Base-by-base conservation (phyloP, 768 basidiomycete genomes). In the Mrakia gelida region DNA sequence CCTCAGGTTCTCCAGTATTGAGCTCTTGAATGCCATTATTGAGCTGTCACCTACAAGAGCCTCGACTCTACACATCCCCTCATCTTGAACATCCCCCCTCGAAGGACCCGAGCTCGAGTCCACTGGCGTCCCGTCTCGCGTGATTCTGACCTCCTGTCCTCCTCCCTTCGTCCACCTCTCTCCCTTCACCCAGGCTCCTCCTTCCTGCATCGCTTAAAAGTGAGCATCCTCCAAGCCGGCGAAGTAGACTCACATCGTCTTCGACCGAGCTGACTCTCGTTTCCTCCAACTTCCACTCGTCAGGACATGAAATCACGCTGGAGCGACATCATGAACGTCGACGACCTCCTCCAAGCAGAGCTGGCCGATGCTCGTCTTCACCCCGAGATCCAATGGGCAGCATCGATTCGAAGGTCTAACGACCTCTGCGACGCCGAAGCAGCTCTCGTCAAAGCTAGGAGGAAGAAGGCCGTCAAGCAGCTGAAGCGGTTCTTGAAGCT, bases 341-440 rank as follows among this genome's bases (percentile, higher is more conserved):
- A 78, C 52, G 72, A 74, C 52, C 56, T 78, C 15, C 72, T 78
- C 18, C 70, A 72, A n/a, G 62, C 71, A 13, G 77, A 78, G 45
- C 77, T 78, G 28, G 28, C 71, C 13, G 77, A 78, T 63, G 54
- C 77, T 28, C 71, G 77, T 23, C 38, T 78, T 13, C 71, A 78
- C 26, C 77, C 77, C 28, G 77, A 78, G 72, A 74, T 78, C 49
- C 77, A 78, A 28, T 78, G 73, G 72, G 21, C 34, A 15, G 77
- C 77, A 10, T 56, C 49, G 1, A 45, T 78, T 0, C 61, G 77
- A 23, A 61, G 77, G 18, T 73, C 71, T 15, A 78, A 78, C 52
- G 77, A 78, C 34, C 71, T 78, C 30, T 78, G 77, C 49, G 77
- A 73, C 52, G 43, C 56, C 34, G 77, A 78, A 61, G 77, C 77